phyloP scores from a whole-genome alignment of 495 filamentous ascomycete genomes.

The Lasiosphaeria miniovina region DNA sequence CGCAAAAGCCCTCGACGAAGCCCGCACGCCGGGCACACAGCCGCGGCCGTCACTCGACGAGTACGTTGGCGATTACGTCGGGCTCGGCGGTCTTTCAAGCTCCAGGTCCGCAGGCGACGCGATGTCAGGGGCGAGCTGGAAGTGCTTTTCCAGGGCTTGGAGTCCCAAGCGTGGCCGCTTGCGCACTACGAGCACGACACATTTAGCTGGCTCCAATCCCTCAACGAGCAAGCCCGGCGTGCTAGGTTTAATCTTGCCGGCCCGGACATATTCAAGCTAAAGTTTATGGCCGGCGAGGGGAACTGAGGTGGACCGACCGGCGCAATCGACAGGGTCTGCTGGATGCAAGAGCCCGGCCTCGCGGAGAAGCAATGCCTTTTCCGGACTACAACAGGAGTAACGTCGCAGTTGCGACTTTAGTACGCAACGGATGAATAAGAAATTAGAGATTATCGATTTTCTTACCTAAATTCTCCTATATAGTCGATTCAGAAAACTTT shows the following conservation, averaged over 20 bases:
- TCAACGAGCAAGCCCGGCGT: conserved; percentile 5
- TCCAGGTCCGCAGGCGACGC: background rate
- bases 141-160: conserved; percentile 8
- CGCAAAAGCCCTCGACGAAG: background rate
- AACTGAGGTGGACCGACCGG: background rate
- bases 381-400: background rate
- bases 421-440: too few relatives aligned
- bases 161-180: conserved; percentile 9
- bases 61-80: conserved; percentile 3
- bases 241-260: conserved; percentile 1
- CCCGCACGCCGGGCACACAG: conserved; percentile 1
- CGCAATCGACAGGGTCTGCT: conserved; percentile 4
- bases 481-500: too few relatives aligned
- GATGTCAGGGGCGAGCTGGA: background rate
- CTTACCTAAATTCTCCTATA: too few relatives aligned
- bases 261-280: conserved; percentile 2
- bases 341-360: conserved; percentile 4
- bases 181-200: conserved; percentile 6
- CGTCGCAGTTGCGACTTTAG: too few relatives aligned
- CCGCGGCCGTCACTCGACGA: conserved; percentile 1
- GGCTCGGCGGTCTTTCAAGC: conserved; percentile 3
- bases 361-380: conserved; percentile 1
- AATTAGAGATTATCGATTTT: too few relatives aligned
- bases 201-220: conserved; percentile 8
- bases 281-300: conserved; percentile 2